Percentiles rank a stretch among this genome's conserved stretches.
These are phyloP conservation scores for Prunus yedoensis DNA, from an alignment of 331 rosid genomes.

Conservation along the genomic window DNA sequence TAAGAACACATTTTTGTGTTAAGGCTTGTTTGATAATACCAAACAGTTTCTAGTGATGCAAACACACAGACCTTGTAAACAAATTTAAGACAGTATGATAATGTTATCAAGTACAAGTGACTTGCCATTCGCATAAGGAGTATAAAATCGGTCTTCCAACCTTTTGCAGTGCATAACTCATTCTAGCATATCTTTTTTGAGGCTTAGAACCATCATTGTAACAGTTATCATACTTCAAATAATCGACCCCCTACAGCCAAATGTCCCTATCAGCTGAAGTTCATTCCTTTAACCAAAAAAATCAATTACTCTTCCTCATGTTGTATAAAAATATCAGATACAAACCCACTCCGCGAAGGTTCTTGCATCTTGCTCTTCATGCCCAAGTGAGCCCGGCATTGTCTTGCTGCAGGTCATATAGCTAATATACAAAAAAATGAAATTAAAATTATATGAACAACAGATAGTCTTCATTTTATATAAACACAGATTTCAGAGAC, in stretches of 20 bases:
- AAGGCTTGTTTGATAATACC: background rate
- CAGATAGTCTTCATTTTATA: background rate
- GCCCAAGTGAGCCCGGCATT: constrained; percentile 33
- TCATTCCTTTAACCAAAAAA: background rate
- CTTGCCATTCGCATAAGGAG: constrained; percentile 28
- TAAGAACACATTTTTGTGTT: background rate
- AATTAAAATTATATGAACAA: too few species aligned
- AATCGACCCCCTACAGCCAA: constrained; percentile 27
- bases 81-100: background rate
- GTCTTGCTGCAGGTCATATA: constrained; percentile 23
- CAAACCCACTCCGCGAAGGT: constrained; percentile 29
- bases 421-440: constrained; percentile 3
- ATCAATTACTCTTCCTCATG: background rate
- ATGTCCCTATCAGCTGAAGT: background rate
- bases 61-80: background rate
- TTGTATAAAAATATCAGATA: background rate
- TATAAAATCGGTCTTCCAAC: constrained; percentile 27
- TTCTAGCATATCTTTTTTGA: constrained; percentile 21
- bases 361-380: constrained; percentile 29
- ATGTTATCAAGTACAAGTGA: background rate
- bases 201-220: constrained; percentile 26
- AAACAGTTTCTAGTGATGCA: background rate
- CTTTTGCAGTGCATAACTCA: constrained; percentile 25
- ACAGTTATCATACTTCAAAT: constrained; percentile 31
- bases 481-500: background rate